These are phyloP conservation scores for Lactarius hengduanensis DNA, from an alignment of 768 basidiomycete species.

Conservation along the genomic window DNA sequence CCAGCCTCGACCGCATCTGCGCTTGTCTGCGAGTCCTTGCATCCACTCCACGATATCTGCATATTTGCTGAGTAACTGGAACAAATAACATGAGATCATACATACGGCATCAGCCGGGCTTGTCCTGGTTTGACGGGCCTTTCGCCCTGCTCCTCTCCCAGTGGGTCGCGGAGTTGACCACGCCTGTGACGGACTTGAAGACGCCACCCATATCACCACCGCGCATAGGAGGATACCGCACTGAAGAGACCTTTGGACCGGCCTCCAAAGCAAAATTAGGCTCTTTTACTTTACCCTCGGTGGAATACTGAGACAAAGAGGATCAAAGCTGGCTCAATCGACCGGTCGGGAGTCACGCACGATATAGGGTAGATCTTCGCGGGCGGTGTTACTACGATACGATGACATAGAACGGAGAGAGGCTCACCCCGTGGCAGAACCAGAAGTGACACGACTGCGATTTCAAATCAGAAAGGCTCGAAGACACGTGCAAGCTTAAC, in stretches of 20 bases:
- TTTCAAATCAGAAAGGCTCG: constrained; percentile 18
- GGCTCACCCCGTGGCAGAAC: constrained; percentile 44
- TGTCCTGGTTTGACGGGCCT: constrained; percentile 54
- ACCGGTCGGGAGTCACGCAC: constrained; percentile 8
- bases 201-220: constrained; percentile 79
- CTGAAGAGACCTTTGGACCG: constrained; percentile 81
- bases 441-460: constrained; percentile 49
- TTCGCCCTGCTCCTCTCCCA: constrained; percentile 57
- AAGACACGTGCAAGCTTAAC: constrained; percentile 27
- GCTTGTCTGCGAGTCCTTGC: constrained; percentile 82
- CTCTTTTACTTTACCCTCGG: constrained; percentile 93
- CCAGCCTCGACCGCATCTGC: constrained; percentile 77
- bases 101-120: constrained; percentile 88
- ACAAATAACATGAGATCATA: constrained; percentile 27
- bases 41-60: constrained; percentile 83
- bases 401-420: not conserved
- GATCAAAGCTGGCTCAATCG: not conserved
- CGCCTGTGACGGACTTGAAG: constrained; percentile 65
- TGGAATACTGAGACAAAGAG: constrained; percentile 64
- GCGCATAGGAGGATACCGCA: constrained; percentile 72
- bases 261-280: constrained; percentile 87
- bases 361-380: constrained; percentile 41
- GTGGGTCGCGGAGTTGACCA: constrained; percentile 76
- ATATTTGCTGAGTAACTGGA: constrained; percentile 3
- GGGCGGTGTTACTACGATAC: not conserved